phyloP scores from a whole-genome alignment of 176 grass and related monocot species.

The Leersia perrieri region DNA sequence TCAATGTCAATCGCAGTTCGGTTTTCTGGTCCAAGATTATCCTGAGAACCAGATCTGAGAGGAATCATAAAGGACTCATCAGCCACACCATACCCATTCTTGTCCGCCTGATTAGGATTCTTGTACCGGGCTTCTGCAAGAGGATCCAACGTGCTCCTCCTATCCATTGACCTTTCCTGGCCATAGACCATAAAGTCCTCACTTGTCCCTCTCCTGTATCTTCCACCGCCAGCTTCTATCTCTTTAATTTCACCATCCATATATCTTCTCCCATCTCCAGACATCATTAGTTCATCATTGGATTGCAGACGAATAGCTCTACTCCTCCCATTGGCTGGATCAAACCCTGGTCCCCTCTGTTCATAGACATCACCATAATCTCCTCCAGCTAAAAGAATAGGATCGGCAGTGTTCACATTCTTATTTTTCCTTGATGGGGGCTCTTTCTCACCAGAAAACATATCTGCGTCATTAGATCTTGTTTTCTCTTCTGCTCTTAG shows the following conservation, averaged over 20 bases:
- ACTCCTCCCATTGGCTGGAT: conserved; percentile 64
- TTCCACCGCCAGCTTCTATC: conserved; percentile 67
- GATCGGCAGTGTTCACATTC: conserved; percentile 48
- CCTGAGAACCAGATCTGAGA: conserved; percentile 57
- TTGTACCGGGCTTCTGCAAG: conserved; percentile 58
- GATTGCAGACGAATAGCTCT: conserved; percentile 47
- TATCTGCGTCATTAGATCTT: conserved; percentile 49
- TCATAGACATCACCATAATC: conserved; percentile 49
- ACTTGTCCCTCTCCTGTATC: conserved; percentile 51
- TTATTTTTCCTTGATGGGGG: conserved; percentile 46
- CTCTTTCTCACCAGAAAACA: conserved; percentile 73
- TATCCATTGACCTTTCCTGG: conserved; percentile 52
- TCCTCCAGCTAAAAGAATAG: conserved; percentile 63
- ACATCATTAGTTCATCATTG: conserved; percentile 77
- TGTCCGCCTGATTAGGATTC: conserved; percentile 45
- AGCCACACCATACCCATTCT: conserved; percentile 39
- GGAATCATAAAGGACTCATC: conserved; percentile 94
- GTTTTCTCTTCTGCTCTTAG: conserved; percentile 81
- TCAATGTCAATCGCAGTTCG: conserved; percentile 76
- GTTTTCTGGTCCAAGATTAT: conserved; percentile 47
- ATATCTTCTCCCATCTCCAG: conserved; percentile 45
- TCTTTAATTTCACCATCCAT: conserved; percentile 67
- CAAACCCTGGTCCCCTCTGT: conserved; percentile 43
- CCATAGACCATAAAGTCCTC: conserved; percentile 80
- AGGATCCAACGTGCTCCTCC: conserved; percentile 61